Percentiles rank a stretch among this genome's conserved stretches.
Evolutionary conservation across 805 yeast genomes (phyloP).

Genomic region (Candida michaelii): DNA sequence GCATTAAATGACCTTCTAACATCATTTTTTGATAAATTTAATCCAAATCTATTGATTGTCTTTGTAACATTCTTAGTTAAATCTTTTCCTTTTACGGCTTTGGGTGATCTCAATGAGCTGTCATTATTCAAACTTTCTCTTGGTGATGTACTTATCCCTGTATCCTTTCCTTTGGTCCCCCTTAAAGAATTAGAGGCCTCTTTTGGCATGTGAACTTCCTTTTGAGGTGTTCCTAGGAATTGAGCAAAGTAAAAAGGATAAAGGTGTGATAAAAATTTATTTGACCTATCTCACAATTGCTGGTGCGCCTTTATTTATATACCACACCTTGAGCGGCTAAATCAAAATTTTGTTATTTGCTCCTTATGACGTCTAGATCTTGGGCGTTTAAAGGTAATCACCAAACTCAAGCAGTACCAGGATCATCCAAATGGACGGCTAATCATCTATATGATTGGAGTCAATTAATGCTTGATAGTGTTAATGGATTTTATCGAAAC

Average conservation of each 20-base stretch:
- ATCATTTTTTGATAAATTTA: constrained; percentile 5
- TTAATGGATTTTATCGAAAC: neutral
- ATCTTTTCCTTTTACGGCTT: constrained; percentile 1
- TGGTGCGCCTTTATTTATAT: neutral
- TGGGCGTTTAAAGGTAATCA: constrained; percentile 5
- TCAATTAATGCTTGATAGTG: constrained; percentile 3
- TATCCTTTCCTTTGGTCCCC: neutral
- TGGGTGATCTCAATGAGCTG: neutral
- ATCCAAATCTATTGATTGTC: constrained; percentile 4
- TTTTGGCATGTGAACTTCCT: neutral
- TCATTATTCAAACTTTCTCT: neutral
- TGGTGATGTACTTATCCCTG: too few species aligned
- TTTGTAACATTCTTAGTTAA: neutral
- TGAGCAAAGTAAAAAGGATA: too few species aligned
- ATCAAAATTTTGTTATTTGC: neutral
- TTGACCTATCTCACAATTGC: neutral
- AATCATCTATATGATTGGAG: constrained; percentile 4
- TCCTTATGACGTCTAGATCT: constrained; percentile 4
- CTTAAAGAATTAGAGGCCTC: neutral
- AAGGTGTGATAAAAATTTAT: too few species aligned
- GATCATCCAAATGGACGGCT: constrained; percentile 3
- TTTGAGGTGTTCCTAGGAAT: too few species aligned
- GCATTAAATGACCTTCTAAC: neutral
- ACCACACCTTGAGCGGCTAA: neutral
- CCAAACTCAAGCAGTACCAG: constrained; percentile 2